A percentile compares a stretch with the other conserved stretches of the same genome.
Conservation (phyloP, 352 stramenopile genomes). For the Pythium folliculosum region DNA sequence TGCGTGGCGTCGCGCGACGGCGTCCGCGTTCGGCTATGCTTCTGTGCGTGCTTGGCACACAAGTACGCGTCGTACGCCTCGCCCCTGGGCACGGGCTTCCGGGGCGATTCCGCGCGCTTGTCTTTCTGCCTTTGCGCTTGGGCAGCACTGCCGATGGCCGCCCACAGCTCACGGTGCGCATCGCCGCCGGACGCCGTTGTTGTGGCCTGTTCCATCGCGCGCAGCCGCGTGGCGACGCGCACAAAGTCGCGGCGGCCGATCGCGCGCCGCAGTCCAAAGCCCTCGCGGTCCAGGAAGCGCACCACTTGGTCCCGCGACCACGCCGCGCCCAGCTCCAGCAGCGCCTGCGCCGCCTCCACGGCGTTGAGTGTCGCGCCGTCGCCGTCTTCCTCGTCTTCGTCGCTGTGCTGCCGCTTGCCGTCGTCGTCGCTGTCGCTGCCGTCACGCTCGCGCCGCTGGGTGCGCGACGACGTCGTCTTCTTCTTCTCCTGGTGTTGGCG, state of each 20-base stretch:
- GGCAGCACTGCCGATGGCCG: conserved; percentile 3
- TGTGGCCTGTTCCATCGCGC: conserved; percentile 31
- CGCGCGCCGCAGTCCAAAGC: conserved; percentile 38
- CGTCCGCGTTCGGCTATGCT: background rate
- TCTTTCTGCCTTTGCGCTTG: background rate
- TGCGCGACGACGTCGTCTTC: background rate
- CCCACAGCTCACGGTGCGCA: conserved; percentile 24
- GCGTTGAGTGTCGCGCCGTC: conserved; percentile 20
- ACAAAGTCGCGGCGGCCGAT: conserved; percentile 39
- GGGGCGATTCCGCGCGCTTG: background rate
- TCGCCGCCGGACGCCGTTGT: background rate
- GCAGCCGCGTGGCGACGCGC: conserved; percentile 44
- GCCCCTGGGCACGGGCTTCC: conserved; percentile 31
- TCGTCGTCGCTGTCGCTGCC: conserved; percentile 24
- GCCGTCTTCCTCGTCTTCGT: conserved; percentile 27
- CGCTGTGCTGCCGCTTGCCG: conserved; percentile 36
- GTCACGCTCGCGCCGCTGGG: background rate
- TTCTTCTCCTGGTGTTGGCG: conserved; percentile 3
- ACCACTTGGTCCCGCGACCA: conserved; percentile 66
- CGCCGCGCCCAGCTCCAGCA: conserved; percentile 64
- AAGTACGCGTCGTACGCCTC: conserved; percentile 57
- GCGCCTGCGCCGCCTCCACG: conserved; percentile 63
- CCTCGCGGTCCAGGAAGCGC: conserved; percentile 51
- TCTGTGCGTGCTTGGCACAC: conserved; percentile 4
- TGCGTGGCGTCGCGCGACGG: background rate